These are phyloP conservation scores for Ascochyta fabae DNA, from an alignment of 2,329 filamentous ascomycete species.

Conservation along the genomic window DNA sequence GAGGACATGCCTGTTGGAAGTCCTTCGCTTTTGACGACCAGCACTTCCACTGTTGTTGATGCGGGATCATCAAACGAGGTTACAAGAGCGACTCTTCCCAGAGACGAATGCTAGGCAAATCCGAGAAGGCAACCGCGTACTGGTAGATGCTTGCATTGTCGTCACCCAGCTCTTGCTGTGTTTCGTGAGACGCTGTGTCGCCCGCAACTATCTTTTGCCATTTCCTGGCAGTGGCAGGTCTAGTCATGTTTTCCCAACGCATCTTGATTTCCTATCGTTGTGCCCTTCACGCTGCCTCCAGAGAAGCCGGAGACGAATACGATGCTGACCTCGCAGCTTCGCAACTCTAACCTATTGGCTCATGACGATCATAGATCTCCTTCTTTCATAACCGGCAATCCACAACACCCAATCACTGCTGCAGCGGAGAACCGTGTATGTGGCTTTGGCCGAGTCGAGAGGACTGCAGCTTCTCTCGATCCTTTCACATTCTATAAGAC, in stretches of 20 bases:
- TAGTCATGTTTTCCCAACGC: not conserved
- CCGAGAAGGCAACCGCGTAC: not conserved
- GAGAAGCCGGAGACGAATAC: not conserved
- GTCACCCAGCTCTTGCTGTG: not conserved
- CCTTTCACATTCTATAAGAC: conserved; percentile 31
- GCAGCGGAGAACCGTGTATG: conserved; percentile 15
- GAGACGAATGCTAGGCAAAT: not conserved
- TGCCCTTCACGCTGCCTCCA: not conserved
- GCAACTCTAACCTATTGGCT: conserved; percentile 15
- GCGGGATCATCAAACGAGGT: not conserved
- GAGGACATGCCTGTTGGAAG: not conserved
- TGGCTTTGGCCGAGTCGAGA: conserved; percentile 12
- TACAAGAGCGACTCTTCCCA: too few species aligned
- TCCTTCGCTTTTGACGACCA: not conserved
- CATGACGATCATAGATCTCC: conserved; percentile 18
- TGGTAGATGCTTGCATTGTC: not conserved
- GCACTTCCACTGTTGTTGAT: not conserved
- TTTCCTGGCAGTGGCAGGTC: not conserved
- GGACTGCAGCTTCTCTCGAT: conserved; percentile 20
- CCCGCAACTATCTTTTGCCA: not conserved
- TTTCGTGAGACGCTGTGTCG: too few species aligned
- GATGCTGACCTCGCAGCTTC: conserved; percentile 5
- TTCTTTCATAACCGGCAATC: conserved; percentile 10
- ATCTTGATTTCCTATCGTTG: not conserved
- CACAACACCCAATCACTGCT: conserved; percentile 17